phyloP scores from a whole-genome alignment of 805 yeast genomes.

The Candida sonorensis region DNA sequence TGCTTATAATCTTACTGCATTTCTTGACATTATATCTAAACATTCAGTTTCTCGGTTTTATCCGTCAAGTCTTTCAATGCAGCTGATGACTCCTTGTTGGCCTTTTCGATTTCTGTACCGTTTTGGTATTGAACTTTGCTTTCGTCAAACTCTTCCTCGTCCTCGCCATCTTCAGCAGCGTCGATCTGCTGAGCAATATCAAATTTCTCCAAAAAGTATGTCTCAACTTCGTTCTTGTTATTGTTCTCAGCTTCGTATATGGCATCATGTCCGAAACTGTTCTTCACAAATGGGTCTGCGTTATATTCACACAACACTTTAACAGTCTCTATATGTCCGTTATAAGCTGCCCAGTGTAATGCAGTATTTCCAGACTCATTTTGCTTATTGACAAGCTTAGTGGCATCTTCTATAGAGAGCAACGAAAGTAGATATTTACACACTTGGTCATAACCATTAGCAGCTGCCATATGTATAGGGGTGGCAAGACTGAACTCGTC shows the following conservation, averaged over 20 bases:
- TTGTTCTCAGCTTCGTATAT: constrained; percentile 85
- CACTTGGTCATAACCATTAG: constrained; percentile 79
- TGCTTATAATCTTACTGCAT: too few relatives aligned
- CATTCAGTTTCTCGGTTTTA: constrained; percentile 19
- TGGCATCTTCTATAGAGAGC: constrained; percentile 38
- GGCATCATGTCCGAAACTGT: constrained; percentile 71
- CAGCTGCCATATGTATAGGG: constrained; percentile 92
- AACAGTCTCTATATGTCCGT: constrained; percentile 74
- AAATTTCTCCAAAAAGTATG: constrained; percentile 65
- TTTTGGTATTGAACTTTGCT: constrained; percentile 31
- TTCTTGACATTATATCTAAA: constrained; percentile 1
- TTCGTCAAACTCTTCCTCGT: constrained; percentile 25
- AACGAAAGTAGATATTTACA: constrained; percentile 52
- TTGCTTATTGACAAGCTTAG: constrained; percentile 37
- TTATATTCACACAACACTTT: constrained; percentile 64
- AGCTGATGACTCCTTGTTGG: constrained; percentile 37
- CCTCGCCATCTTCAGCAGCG: constrained; percentile 54
- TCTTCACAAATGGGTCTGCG: constrained; percentile 78
- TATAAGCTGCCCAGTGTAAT: constrained; percentile 91
- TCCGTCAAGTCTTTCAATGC: constrained; percentile 30
- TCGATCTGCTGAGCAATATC: too few relatives aligned
- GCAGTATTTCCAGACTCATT: constrained; percentile 91
- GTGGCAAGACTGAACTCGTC: constrained; percentile 66
- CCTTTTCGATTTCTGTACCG: constrained; percentile 46
- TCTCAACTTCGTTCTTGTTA: constrained; percentile 69